Base-by-base conservation (phyloP, 306 rosid species). In the Glycine soja region DNA sequence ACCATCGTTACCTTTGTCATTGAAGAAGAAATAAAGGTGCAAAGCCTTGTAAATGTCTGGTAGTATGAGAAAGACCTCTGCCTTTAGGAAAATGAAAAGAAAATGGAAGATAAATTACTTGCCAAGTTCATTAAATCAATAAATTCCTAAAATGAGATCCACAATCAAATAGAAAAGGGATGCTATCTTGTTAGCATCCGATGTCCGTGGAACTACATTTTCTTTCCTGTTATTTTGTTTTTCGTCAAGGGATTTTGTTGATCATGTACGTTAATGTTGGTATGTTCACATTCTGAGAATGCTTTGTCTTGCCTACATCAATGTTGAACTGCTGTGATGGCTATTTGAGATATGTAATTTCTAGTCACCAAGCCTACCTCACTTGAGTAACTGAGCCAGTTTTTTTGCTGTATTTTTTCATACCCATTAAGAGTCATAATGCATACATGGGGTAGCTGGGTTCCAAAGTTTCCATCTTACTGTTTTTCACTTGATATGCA, bases 341-440 rank as follows among this genome's bases (percentile, higher is more conserved):
- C 19, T 30, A 8, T 53, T 74, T 38, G 47, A 72, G 62, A 9
- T 5, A 30, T 67, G 47, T 5, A 68, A 15, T 81, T 65, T 81
- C 70, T 24, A 64, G 46, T 74, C 75, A 40, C 30, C 76, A 10
- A 32, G 43, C 4, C 19, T 10, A 32, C 36, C 56, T 72, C 42
- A 47, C 72, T 47, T 14, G 61, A 53, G 2, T 54, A 16, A 38
- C 48, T 47, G 70, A 45, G 16, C 42, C 54, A 24, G 30, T 24
- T 32, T 67, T 36, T 24, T 19, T 65, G 56, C 10, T 43, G 12
- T 16, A 43, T 2, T 36, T 70, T 30, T 47, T 51, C 14, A 81
- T n/a, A n/a, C 58, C 85, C 64, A 38, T 59, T 52, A 68, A 15
- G n/a, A 45, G 63, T 72, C 64, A 53, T 62, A 70, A 24, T 61